A percentile compares a stretch with the other conserved stretches of the same genome.
phyloP scores from a whole-genome alignment of 2,329 filamentous ascomycete species.

The Phaeosphaeria sp. region DNA sequence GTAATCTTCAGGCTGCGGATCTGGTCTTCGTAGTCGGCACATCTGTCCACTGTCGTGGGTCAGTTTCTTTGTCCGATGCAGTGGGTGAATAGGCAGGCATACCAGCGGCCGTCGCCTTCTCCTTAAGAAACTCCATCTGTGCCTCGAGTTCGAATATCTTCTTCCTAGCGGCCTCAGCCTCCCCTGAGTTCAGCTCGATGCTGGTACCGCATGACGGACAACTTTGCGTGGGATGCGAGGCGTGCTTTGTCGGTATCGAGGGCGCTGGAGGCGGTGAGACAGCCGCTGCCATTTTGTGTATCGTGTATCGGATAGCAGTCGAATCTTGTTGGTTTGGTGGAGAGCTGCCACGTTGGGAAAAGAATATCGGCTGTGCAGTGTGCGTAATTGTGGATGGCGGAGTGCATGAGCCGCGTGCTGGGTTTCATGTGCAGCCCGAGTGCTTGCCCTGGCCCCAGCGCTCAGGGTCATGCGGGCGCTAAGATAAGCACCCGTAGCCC shows the following conservation, averaged over 20 bases:
- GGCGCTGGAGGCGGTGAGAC: conserved; percentile 24
- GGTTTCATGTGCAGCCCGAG: conserved; percentile 4
- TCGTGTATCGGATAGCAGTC: neutral
- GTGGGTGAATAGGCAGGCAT: conserved; percentile 34
- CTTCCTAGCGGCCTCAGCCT: conserved; percentile 27
- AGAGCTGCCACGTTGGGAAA: neutral
- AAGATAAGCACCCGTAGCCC: neutral
- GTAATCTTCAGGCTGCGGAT: conserved; percentile 60
- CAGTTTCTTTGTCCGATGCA: conserved; percentile 3
- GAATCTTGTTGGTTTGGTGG: neutral
- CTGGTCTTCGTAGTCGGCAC: conserved; percentile 83
- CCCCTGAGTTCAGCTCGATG: conserved; percentile 18
- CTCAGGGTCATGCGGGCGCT: neutral
- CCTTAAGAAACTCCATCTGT: conserved; percentile 72
- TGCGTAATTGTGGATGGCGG: neutral
- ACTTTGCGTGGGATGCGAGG: conserved; percentile 26
- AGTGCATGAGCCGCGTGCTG: neutral
- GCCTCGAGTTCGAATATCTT: conserved; percentile 66
- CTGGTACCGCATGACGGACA: conserved; percentile 42
- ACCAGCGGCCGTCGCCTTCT: conserved; percentile 72
- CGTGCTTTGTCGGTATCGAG: conserved; percentile 26
- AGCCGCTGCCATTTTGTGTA: conserved; percentile 24
- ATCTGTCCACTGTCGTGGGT: conserved; percentile 56
- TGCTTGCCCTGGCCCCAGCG: neutral
- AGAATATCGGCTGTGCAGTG: conserved; percentile 7